A percentile compares a stretch with the other conserved stretches of the same genome.
Conservation (phyloP, 2,329 filamentous ascomycete species). For the Clarireedia homoeocarpa region DNA sequence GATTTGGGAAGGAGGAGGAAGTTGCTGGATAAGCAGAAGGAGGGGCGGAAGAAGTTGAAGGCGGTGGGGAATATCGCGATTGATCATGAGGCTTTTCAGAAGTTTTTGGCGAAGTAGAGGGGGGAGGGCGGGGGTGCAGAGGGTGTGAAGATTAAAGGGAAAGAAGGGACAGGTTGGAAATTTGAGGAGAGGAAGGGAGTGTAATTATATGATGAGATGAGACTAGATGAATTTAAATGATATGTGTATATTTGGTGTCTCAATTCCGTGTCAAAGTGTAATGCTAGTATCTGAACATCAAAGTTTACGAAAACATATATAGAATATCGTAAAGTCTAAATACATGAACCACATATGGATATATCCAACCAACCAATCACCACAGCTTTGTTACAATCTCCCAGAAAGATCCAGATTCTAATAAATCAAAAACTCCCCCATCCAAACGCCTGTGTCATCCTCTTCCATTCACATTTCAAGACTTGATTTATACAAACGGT, state of each 20-base stretch:
- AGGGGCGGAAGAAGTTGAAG: constrained; percentile 79
- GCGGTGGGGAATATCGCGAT: constrained; percentile 89
- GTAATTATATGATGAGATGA: too few species aligned
- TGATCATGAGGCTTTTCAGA: constrained; percentile 91
- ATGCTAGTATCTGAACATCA: background rate
- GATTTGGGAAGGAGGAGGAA: constrained; percentile 79
- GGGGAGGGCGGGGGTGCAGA: background rate
- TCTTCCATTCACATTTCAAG: background rate
- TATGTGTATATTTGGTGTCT: too few species aligned
- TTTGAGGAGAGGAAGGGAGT: too few species aligned
- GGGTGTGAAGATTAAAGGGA: background rate
- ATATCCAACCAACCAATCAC: too few species aligned
- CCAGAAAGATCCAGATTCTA: too few species aligned
- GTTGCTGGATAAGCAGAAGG: constrained; percentile 93
- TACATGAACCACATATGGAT: background rate
- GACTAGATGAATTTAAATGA: too few species aligned
- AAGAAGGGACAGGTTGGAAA: too few species aligned
- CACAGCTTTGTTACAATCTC: background rate
- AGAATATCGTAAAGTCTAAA: background rate
- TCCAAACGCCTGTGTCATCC: too few species aligned
- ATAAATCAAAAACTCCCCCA: too few species aligned
- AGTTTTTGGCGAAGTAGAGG: constrained; percentile 71
- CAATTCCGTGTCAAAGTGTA: too few species aligned
- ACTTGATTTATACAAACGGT: background rate
- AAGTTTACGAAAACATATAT: background rate